Base-by-base conservation (phyloP, 164 flowering plant species). In the Akebia trifoliata region DNA sequence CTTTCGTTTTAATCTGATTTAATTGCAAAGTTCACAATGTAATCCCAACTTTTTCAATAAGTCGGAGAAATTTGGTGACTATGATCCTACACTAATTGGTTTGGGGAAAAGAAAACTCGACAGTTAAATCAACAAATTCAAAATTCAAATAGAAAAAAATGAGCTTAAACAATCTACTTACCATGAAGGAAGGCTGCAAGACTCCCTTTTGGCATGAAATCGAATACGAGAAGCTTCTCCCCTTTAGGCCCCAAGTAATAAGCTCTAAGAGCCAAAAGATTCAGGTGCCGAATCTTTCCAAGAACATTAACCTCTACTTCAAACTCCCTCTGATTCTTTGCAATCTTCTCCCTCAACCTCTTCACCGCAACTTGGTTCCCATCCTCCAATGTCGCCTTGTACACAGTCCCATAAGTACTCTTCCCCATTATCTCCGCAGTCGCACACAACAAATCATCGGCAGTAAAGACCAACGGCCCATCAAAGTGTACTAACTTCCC, bases 381-480 rank as follows among this genome's bases (percentile, higher is more conserved):
- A 68, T 88, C 96, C 55, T 90, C 99, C 53, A 94, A 62, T 21
- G 91, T 88, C 2, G 99, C 97, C 74, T 86, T 94, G 57, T 94
- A 94, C 0, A 83, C 86, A 0, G 99, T 94, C 40, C 99, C 99
- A 32, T 81, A 94, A 20, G 78, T 72, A 43, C 91, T 86, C 76
- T 94, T 94, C 59, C 97, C 97, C 97, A 94, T 90, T 25, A 90
- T 84, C 70, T 94, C 99, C 0, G 99, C 99, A 5, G 96, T 88
- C 2, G 97, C 99, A 56, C 97, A 88, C 60, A 94, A 57, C 43
- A 94, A 72, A 68, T 94, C 99, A 46, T 94, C 97, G 5, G 95
- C 99, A 0, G 97, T 81, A 60, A 94, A 94, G 45, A 78, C 85
- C 43, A 85, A 73, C 11, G 87, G 87, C 21, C 99, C 97, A 60